phyloP scores from a whole-genome alignment of 2,329 filamentous ascomycete species.

The Arthrobotrys entomopaga region DNA sequence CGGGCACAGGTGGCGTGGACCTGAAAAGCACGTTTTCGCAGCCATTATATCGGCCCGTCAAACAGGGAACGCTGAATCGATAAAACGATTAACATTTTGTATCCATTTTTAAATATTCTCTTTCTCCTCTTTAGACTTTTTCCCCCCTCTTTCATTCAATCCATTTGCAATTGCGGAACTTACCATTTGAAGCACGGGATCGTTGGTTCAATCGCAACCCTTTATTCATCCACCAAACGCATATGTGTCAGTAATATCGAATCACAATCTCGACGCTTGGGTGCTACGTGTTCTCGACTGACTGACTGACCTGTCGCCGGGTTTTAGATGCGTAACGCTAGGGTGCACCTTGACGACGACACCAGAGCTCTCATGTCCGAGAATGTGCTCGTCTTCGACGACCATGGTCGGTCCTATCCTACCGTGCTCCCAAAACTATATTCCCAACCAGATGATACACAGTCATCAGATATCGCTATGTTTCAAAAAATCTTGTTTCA shows the following conservation, averaged over 20 bases:
- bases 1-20: constrained; percentile 88
- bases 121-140: not conserved
- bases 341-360: constrained; percentile 69
- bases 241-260: no score
- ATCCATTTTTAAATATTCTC: not conserved
- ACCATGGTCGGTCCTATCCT: constrained; percentile 92
- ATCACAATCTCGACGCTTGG: no score
- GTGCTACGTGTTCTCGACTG: no score
- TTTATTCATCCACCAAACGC: constrained; percentile 59
- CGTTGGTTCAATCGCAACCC: constrained; percentile 93
- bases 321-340: constrained; percentile 78
- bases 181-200: constrained; percentile 84
- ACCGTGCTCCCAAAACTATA: constrained; percentile 96
- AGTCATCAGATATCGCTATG: not conserved
- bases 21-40: constrained; percentile 87
- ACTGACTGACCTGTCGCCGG: constrained; percentile 71
- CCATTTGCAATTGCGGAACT: not conserved
- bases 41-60: constrained; percentile 94
- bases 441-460: constrained; percentile 9
- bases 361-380: constrained; percentile 90
- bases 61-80: constrained; percentile 63
- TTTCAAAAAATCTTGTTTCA: not conserved
- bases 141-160: not conserved
- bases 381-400: constrained; percentile 85
- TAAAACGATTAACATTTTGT: not conserved